Percentiles rank a stretch among this genome's conserved stretches.
Conservation (phyloP, 2,329 filamentous ascomycete genomes). For the Ophiostoma novo-ulmi region DNA sequence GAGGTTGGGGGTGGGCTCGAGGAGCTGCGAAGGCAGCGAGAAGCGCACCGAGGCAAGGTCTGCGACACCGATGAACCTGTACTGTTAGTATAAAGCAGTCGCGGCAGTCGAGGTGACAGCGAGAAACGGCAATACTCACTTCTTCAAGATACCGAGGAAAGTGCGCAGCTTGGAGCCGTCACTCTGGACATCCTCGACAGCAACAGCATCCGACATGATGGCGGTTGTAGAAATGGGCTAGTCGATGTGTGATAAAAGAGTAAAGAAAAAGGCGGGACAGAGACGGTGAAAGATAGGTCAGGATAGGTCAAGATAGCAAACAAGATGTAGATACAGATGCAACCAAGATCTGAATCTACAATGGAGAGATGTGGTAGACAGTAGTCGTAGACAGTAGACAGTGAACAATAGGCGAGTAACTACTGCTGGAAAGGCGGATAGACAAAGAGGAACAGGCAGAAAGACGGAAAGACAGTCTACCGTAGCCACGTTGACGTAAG, state of each 20-base stretch:
- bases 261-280: background rate
- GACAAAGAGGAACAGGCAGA: background rate
- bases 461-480: background rate
- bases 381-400: background rate
- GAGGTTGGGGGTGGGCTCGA: slow-evolving; percentile 93
- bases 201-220: slow-evolving; percentile 30
- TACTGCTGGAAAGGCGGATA: background rate
- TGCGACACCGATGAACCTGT: slow-evolving; percentile 91
- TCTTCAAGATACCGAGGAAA: slow-evolving; percentile 80
- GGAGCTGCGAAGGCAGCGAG: slow-evolving; percentile 87
- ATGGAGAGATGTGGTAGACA: background rate
- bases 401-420: background rate
- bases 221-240: background rate
- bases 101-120: background rate
- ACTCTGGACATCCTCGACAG: slow-evolving; percentile 51
- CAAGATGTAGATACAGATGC: background rate
- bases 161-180: slow-evolving; percentile 86
- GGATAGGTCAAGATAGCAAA: background rate
- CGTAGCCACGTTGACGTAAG: slow-evolving; percentile 4
- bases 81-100: background rate
- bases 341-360: background rate
- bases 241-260: background rate
- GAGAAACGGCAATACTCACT: slow-evolving; percentile 47
- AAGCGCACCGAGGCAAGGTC: slow-evolving; percentile 96
- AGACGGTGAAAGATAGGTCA: background rate